phyloP scores from a whole-genome alignment of 306 rosid genomes.

The Crataegus laevigata region DNA sequence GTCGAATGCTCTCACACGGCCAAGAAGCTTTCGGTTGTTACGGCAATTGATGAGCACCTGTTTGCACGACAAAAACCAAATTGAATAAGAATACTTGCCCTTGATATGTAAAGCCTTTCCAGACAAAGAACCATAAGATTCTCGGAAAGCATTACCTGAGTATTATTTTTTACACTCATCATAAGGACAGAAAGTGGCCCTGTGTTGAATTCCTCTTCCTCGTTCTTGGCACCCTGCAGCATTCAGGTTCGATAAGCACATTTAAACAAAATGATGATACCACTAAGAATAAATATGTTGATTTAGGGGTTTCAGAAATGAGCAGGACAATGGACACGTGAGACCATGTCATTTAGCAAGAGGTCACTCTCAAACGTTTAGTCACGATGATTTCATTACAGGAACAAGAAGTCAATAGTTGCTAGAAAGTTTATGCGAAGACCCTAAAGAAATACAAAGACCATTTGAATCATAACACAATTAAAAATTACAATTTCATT shows the following conservation, averaged over 20 bases:
- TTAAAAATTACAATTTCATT: background rate
- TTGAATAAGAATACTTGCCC: background rate
- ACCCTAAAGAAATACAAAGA: background rate
- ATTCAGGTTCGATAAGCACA: background rate
- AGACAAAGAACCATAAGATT: background rate
- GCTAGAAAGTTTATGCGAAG: too few species aligned
- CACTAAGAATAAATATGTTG: background rate
- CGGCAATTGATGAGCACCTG: constrained; percentile 89
- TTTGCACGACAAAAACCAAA: background rate
- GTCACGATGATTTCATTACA: too few species aligned
- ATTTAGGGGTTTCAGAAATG: background rate
- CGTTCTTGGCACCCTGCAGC: constrained; percentile 46
- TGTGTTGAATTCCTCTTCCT: constrained; percentile 88
- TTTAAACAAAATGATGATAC: background rate
- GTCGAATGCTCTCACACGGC: constrained; percentile 89
- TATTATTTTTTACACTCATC: constrained; percentile 92
- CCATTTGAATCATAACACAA: background rate
- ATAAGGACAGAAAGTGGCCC: constrained; percentile 87
- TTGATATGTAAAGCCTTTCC: background rate
- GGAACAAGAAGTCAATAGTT: too few species aligned
- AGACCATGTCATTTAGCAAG: background rate
- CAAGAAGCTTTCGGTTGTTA: constrained; percentile 80
- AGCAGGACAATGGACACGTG: background rate
- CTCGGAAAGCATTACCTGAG: constrained; percentile 47
- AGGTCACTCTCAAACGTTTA: too few species aligned